phyloP scores from a whole-genome alignment of 352 stramenopile species.

The Globisporangium spinosum region DNA sequence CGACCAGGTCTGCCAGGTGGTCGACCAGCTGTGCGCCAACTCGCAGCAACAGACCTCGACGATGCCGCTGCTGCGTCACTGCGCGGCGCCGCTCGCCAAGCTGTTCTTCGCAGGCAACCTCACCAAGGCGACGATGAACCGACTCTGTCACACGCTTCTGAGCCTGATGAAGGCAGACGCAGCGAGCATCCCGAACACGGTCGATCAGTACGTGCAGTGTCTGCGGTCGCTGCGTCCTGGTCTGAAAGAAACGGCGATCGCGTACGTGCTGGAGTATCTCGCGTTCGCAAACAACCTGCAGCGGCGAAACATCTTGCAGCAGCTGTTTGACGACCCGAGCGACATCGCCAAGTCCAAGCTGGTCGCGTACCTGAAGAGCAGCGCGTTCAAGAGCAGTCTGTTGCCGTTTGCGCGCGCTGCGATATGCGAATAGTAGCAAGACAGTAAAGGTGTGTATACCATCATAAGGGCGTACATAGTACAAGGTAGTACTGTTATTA shows the following conservation, averaged over 20 bases:
- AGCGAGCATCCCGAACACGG: slow-evolving; percentile 29
- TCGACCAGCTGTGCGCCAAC: slow-evolving; percentile 46
- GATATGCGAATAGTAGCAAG: neutral
- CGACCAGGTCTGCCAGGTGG: slow-evolving; percentile 30
- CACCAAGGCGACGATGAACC: slow-evolving; percentile 56
- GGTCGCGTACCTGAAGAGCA: slow-evolving; percentile 64
- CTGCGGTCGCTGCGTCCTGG: slow-evolving; percentile 39
- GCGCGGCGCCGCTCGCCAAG: slow-evolving; percentile 33
- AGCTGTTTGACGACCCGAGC: slow-evolving; percentile 69
- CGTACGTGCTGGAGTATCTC: slow-evolving; percentile 64
- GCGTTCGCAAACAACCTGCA: slow-evolving; percentile 44
- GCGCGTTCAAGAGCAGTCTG: slow-evolving; percentile 49
- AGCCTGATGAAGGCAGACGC: slow-evolving; percentile 54
- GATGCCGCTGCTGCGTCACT: slow-evolving; percentile 40
- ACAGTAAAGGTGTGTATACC: neutral
- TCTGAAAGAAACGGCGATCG: slow-evolving; percentile 60
- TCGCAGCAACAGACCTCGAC: slow-evolving; percentile 33
- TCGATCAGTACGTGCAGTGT: slow-evolving; percentile 49
- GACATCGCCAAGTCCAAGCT: slow-evolving; percentile 78
- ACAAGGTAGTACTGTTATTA: slow-evolving; percentile 2
- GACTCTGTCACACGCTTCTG: slow-evolving; percentile 66
- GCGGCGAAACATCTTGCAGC: slow-evolving; percentile 51
- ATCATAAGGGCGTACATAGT: neutral
- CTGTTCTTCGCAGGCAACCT: slow-evolving; percentile 39
- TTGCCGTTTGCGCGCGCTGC: slow-evolving; percentile 19